These are phyloP conservation scores for Calonectria montana DNA, from an alignment of 2,329 filamentous ascomycete species.

Conservation along the genomic window DNA sequence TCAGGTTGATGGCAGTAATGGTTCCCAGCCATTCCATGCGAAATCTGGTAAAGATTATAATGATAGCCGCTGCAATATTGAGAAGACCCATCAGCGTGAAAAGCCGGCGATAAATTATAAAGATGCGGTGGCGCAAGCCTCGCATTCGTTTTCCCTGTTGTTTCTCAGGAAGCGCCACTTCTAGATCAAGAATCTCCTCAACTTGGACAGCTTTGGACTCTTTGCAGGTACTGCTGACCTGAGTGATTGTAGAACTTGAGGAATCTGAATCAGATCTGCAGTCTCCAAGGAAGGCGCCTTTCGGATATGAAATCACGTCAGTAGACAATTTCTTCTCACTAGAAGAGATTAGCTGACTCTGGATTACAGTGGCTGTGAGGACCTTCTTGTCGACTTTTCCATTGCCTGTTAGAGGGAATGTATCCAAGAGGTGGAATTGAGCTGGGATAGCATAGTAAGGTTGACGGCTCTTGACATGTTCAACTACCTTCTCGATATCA, in stretches of 20 bases:
- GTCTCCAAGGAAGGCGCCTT: constrained; percentile 26
- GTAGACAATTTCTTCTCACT: background rate
- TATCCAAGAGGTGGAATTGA: constrained; percentile 53
- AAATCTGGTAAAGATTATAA: constrained; percentile 51
- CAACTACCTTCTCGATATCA: constrained; percentile 50
- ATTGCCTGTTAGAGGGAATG: constrained; percentile 64
- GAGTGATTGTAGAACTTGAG: constrained; percentile 43
- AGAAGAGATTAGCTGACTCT: background rate
- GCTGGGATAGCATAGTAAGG: constrained; percentile 68
- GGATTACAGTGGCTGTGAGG: constrained; percentile 39
- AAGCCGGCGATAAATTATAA: constrained; percentile 67
- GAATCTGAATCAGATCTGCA: constrained; percentile 36
- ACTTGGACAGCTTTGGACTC: constrained; percentile 27
- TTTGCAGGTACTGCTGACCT: constrained; percentile 26
- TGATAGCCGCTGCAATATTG: constrained; percentile 61
- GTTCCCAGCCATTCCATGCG: constrained; percentile 52
- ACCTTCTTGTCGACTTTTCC: constrained; percentile 67
- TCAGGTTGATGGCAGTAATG: constrained; percentile 60
- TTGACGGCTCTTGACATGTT: constrained; percentile 55
- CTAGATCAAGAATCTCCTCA: constrained; percentile 43
- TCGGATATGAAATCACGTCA: constrained; percentile 1
- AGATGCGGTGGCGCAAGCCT: constrained; percentile 54
- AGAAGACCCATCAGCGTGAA: constrained; percentile 65
- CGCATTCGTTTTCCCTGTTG: constrained; percentile 51
- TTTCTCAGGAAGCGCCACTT: constrained; percentile 54